Base-by-base conservation (phyloP, 768 basidiomycete species). In the Amanita fuliginea region DNA sequence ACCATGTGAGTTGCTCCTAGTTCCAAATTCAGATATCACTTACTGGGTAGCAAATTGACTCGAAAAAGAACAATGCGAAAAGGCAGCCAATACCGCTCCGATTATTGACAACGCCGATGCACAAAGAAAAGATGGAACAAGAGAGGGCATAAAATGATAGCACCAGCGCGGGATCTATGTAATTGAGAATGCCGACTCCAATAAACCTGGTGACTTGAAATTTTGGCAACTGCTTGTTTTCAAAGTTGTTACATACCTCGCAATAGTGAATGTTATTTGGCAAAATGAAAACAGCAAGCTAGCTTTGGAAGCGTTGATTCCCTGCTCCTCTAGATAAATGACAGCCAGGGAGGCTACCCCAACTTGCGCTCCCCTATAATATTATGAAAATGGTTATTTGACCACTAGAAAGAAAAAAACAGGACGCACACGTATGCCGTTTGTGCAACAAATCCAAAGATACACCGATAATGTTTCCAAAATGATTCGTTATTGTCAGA, bases 381-480 rank as follows among this genome's bases (percentile, higher is more conserved):
- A 22, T 43, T 11, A 30, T 42, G 6, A 40, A 18, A 13, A 24
- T 5, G 21, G 10, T 37, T 13, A 4, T n/a, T n/a, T 22, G n/a
- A 9, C 18, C 11, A 30, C 49, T 9, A 32, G n/a, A 28, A 51
- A 24, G 33, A 33, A 26, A 28, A 28, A 9, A 9, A 8, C 18
- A 30, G 53, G 18, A 64, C 78, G 45, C 64, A 81, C 74, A 76
- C 70, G 56, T 83, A 83, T 36, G 72, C 65, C 37, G 79, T 86
- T 61, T 88, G 86, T 16, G 82, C 82, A 48, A 85, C 73, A 56
- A 76, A 84, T 26, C 85, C 85, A 58, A 84, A 80, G 44, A 86
- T 68, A 53, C 82, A 82, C 48, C 77, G 75, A 55, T 76, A 80
- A 55, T 87, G 84, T 63, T 72, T 81, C 68, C 72, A 74, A 64